Conservation (phyloP, 2,329 filamentous ascomycete species). For the Aspergillus fumigatus region DNA sequence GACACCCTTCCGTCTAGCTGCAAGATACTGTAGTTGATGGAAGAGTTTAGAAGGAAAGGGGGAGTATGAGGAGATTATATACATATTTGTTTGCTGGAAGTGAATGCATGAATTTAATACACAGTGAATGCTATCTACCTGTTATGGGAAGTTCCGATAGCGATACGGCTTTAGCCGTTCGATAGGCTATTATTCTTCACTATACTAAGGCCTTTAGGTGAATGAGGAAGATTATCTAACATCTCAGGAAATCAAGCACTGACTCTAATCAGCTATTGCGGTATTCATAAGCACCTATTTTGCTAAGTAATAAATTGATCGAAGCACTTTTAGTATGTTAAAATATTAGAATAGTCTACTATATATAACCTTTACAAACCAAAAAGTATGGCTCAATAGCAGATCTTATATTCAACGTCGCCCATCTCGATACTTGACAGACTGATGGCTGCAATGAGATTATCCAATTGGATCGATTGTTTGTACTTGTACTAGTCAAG, state of each 20-base stretch:
- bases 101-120: not conserved
- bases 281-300: not conserved
- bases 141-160: not conserved
- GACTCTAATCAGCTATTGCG: too few relatives aligned
- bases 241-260: not conserved
- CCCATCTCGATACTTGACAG: conserved; percentile 3
- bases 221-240: not conserved
- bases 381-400: too few relatives aligned
- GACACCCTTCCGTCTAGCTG: not conserved
- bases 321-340: too few relatives aligned
- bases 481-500: too few relatives aligned
- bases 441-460: conserved; percentile 1
- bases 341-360: not conserved
- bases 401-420: not conserved
- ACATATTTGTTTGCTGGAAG: not conserved
- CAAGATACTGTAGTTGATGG: not conserved
- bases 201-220: not conserved
- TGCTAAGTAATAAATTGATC: too few relatives aligned
- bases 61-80: not conserved
- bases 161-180: not conserved
- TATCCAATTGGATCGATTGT: rapidly evolving
- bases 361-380: not conserved
- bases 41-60: not conserved
- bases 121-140: not conserved
- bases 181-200: not conserved